A percentile compares a stretch with the other conserved stretches of the same genome.
These are phyloP conservation scores for Xanthoparmelia taractica DNA, from an alignment of 495 filamentous ascomycete genomes.

Conservation along the genomic window DNA sequence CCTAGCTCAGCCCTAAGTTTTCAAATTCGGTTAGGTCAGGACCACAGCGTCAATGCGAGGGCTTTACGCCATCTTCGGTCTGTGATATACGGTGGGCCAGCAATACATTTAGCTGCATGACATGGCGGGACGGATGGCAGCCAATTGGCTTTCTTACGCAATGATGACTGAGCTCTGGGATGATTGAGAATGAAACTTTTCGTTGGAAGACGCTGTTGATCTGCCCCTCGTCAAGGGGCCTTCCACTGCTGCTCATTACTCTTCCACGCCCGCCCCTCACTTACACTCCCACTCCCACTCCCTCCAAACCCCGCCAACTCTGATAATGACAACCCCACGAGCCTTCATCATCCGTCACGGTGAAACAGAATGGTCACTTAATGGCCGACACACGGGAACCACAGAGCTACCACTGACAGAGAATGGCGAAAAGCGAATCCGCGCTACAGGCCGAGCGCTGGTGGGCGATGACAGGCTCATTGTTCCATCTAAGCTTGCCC, in stretches of 20 bases:
- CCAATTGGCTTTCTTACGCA: conserved; percentile 8
- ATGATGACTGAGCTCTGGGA: neutral
- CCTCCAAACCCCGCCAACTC: neutral
- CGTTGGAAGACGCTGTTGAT: neutral
- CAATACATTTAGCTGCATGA: conserved; percentile 8
- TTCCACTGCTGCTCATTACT: neutral
- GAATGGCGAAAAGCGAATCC: conserved; percentile 78
- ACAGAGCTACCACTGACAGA: conserved; percentile 81
- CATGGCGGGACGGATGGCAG: conserved; percentile 10
- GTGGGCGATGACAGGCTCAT: conserved; percentile 81
- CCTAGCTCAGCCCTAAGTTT: no score
- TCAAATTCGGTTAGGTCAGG: no score
- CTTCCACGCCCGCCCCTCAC: neutral
- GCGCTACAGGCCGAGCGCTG: conserved; percentile 71
- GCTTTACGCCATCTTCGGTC: neutral
- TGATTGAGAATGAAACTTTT: neutral
- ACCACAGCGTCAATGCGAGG: neutral
- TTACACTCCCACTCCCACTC: neutral
- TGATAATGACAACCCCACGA: conserved; percentile 56
- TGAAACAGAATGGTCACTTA: conserved; percentile 96
- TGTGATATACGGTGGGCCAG: neutral
- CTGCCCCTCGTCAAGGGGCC: neutral
- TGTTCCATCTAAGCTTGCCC: conserved; percentile 69
- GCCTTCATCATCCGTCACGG: conserved; percentile 91
- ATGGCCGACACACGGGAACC: conserved; percentile 80